Evolutionary conservation across 129 eudicot species (phyloP).

Genomic region (Sambucus nigra): DNA sequence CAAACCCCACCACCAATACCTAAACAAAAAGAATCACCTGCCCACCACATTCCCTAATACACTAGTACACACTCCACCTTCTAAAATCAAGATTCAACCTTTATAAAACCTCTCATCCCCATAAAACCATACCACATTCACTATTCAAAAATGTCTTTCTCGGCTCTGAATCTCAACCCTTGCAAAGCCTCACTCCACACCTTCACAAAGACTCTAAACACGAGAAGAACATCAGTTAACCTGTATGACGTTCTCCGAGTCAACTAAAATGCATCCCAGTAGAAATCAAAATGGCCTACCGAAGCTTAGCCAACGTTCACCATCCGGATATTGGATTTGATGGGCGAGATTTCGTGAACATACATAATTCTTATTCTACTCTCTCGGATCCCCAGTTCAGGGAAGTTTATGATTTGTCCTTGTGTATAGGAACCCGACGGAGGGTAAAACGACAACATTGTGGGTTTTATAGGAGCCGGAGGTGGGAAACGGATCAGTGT

Average conservation of each 20-base stretch:
- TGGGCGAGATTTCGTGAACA: slow-evolving; percentile 53
- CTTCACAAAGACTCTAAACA: slow-evolving; percentile 20
- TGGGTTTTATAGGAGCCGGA: slow-evolving; percentile 37
- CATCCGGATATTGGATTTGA: slow-evolving; percentile 58
- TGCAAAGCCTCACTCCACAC: slow-evolving; percentile 28
- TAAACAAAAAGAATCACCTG: too few relatives aligned
- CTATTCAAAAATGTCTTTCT: too few relatives aligned
- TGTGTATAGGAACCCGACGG: slow-evolving; percentile 14
- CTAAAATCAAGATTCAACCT: too few relatives aligned
- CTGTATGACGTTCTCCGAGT: slow-evolving; percentile 62
- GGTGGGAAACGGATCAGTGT: slow-evolving; percentile 96
- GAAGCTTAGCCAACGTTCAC: slow-evolving; percentile 64
- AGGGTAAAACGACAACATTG: slow-evolving; percentile 11
- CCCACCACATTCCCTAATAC: too few relatives aligned
- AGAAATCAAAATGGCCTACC: slow-evolving; percentile 73
- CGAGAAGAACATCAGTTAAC: slow-evolving; percentile 6
- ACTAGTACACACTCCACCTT: too few relatives aligned
- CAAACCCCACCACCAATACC: too few relatives aligned
- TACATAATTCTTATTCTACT: slow-evolving; percentile 64
- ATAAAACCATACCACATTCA: too few relatives aligned
- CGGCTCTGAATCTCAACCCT: too few relatives aligned
- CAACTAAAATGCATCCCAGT: slow-evolving; percentile 44
- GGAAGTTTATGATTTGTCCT: slow-evolving; percentile 42
- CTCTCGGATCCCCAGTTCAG: slow-evolving; percentile 64
- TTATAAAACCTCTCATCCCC: too few relatives aligned